Base-by-base conservation (phyloP, 2,329 filamentous ascomycete genomes). In the Coleophoma eucalyptorum region DNA sequence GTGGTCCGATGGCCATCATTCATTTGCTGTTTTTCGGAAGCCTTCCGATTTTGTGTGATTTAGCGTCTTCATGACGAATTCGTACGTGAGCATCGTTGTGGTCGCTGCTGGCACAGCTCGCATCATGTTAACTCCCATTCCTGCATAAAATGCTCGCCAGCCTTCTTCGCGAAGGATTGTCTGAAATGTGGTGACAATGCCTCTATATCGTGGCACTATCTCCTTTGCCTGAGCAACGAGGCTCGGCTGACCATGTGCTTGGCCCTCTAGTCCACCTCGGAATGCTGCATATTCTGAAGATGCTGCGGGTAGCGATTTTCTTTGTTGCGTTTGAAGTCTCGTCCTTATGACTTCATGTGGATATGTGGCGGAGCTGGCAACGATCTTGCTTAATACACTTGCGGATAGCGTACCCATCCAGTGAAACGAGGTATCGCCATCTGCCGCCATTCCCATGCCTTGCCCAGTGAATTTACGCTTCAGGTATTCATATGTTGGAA, bases 111-210 rank as follows among this genome's bases (percentile, higher is more conserved):
- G 94, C 12, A 99, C 87, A 7, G 94, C 94, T 50, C 94, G 83
- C 77, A 97, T 90, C 83, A 99, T 89, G 71, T 99, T 99, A 45
- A 93, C 96, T 35, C 94, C 94, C 77, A 99, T 90, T 34, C 94
- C 94, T 20, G 92, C 93, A 67, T 99, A 99, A 63, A 99, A 97
- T 3, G 93, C 93, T 55, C 88, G 80, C 92, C 93, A 97, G 6
- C 94, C 94, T 69, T 99, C 94, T 69, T 99, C 94, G 33, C 75
- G 76, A 35, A 97, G 73, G 54, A 99, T 97, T 3, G 86, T 92
- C 55, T 84, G 83, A 68, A 87, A 93, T 0, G 93, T 97, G 65
- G 80, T 84, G 42, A 92, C 69, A 33, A 97, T 81, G 42, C 94
- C 94, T 57, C 76, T 80, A 67, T 99, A 97, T 50, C 75, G 73